phyloP scores from a whole-genome alignment of 495 filamentous ascomycete genomes.

The Astrothelium macrocarpum region DNA sequence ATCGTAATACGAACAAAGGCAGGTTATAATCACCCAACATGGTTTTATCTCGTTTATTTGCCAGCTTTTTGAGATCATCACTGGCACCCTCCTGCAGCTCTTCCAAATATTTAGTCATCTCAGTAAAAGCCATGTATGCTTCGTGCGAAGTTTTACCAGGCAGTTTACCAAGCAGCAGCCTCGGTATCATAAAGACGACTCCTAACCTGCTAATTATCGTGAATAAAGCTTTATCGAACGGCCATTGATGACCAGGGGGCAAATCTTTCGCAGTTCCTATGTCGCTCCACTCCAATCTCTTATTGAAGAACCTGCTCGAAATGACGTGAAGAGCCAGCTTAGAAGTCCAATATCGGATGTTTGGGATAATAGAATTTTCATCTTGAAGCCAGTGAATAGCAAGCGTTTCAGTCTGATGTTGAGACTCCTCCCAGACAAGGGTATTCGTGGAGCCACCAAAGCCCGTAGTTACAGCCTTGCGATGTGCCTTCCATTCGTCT shows the following conservation, averaged over 20 bases:
- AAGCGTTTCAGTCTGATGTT: constrained; percentile 5
- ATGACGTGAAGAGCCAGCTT: constrained; percentile 11
- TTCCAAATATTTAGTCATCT: constrained; percentile 10
- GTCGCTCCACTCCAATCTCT: constrained; percentile 8
- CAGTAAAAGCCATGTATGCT: constrained; percentile 1
- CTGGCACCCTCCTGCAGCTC: neutral
- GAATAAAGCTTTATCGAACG: constrained; percentile 8
- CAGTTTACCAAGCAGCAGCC: neutral
- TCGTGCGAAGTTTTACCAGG: constrained; percentile 6
- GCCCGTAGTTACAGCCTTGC: constrained; percentile 4
- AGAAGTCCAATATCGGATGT: neutral
- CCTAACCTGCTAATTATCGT: constrained; percentile 2
- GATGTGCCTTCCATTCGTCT: constrained; percentile 9
- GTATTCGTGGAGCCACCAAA: neutral
- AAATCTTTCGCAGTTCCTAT: neutral
- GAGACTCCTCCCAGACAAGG: constrained; percentile 7
- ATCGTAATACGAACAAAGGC: neutral
- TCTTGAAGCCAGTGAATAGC: neutral
- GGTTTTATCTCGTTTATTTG: constrained; percentile 4
- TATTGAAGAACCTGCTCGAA: constrained; percentile 8
- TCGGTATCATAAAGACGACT: constrained; percentile 7
- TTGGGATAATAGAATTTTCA: neutral
- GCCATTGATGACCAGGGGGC: neutral
- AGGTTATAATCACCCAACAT: neutral
- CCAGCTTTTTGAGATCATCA: neutral